Percentiles rank a stretch among this genome's conserved stretches.
Conservation (phyloP, 768 basidiomycete species). For the Pleurotus platypus region DNA sequence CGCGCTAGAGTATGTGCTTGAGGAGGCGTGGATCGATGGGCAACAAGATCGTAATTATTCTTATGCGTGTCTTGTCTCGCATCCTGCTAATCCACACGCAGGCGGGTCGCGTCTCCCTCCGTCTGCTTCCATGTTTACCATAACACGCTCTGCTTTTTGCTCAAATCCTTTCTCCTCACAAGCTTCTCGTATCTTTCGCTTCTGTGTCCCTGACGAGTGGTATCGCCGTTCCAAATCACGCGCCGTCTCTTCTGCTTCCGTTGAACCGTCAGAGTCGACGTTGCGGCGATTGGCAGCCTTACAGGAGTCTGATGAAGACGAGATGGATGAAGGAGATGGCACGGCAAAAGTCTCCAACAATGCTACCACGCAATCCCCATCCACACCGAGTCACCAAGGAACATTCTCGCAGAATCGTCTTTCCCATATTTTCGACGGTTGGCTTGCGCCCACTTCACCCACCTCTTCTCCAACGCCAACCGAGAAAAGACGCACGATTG, state of each 20-base stretch:
- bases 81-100: conserved; percentile 18
- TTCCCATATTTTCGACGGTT: conserved; percentile 64
- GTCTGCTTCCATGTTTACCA: conserved; percentile 37
- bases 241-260: conserved; percentile 33
- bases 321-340: conserved; percentile 48
- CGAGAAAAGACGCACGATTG: conserved; percentile 48
- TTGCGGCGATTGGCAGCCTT: conserved; percentile 45
- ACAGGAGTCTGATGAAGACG: conserved; percentile 42
- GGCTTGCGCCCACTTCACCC: conserved; percentile 49
- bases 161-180: conserved; percentile 38
- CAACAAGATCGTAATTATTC: conserved; percentile 47
- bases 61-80: not conserved
- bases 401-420: conserved; percentile 58
- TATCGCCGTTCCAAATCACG: conserved; percentile 67
- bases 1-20: conserved; percentile 67
- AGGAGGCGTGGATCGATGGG: conserved; percentile 61
- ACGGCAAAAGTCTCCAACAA: conserved; percentile 50
- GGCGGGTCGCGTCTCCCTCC: conserved; percentile 42
- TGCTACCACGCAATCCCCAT: conserved; percentile 8
- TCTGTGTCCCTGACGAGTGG: conserved; percentile 80
- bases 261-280: conserved; percentile 49
- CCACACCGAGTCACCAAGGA: conserved; percentile 45
- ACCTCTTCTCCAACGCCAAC: conserved; percentile 28
- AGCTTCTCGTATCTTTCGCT: conserved; percentile 46
- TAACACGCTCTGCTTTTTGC: conserved; percentile 35